Base-by-base conservation (phyloP, 495 filamentous ascomycete species). In the Neurospora sp. region DNA sequence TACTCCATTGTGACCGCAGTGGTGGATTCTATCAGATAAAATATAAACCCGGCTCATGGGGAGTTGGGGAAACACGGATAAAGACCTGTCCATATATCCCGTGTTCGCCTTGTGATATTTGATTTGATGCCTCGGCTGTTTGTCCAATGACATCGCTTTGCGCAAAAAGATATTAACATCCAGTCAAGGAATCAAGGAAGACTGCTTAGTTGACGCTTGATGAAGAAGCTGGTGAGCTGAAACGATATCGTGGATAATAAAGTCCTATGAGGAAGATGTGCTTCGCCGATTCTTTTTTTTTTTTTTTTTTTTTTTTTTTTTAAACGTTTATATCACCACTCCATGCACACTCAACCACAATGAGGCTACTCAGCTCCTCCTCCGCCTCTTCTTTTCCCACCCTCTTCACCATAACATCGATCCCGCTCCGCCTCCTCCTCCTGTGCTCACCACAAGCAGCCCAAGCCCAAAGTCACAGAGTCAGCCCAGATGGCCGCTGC, bases 401-500 rank as follows among this genome's bases (percentile, higher is more conserved):
- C 41, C 41, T 42, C 16, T 8, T 42, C 5, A 16, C 41, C 14
- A 18, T 4, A 42, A 18, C 41, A 18, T 42, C 41, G 0, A 6
- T 42, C 6, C 14, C 41, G 41, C 6, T 7, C 18, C 44, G 20
- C 44, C 44, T 46, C 14, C 18, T 44, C 14, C 16, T 46, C 44
- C 16, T 46, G 3, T 9, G 10, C 6, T 46, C 7, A 46, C 44
- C 44, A 46, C 14, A 44, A 11, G 14, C 7, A n/a, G 44, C 18
- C 3, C 8, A 46, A 7, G 42, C 18, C 42, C 42, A 46, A 46
- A 46, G 42, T n/a, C 42, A n/a, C 18, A 18, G 20, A 46, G 42
- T 46, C 6, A 46, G 42, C 18, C 39, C 74, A 12, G 86, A 90
- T 71, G 88, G 86, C 0, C 84, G 78, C n/a, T 90, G 88, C 75